Percentiles rank a stretch among this genome's conserved stretches.
Evolutionary conservation across 441 rosid species (phyloP).

Genomic region (Daphne laureola): DNA sequence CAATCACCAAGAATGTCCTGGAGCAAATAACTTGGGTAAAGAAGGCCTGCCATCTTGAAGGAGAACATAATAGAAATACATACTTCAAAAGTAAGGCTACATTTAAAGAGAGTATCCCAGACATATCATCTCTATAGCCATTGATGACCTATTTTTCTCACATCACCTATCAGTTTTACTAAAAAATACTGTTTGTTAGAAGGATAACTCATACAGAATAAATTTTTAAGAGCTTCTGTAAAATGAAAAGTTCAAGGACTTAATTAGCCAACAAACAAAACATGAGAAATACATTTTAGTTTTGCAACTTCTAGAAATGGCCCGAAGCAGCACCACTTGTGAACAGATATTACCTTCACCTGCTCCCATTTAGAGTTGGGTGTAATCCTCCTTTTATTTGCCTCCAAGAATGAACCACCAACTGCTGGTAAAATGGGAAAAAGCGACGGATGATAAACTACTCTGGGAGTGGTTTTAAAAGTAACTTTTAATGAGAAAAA

Average conservation of each 20-base stretch:
- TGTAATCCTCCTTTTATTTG: conserved; percentile 54
- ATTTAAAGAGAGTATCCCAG: no score
- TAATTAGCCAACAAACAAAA: no score
- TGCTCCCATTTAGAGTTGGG: conserved; percentile 93
- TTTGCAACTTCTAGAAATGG: no score
- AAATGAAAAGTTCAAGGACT: no score
- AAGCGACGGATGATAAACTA: conserved; percentile 7
- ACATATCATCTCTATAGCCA: no score
- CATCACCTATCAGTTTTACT: no score
- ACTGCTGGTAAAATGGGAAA: conserved; percentile 24
- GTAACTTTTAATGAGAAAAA: conserved; percentile 11
- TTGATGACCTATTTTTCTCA: no score
- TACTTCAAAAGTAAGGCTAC: no score
- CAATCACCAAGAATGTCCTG: conserved; percentile 96
- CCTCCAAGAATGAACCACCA: conserved; percentile 40
- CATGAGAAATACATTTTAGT: no score
- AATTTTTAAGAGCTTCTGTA: no score
- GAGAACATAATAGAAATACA: neutral
- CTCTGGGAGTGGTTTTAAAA: conserved; percentile 3
- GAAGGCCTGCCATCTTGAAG: neutral
- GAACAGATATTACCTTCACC: conserved; percentile 59
- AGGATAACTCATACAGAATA: no score
- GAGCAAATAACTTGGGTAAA: neutral
- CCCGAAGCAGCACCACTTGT: neutral
- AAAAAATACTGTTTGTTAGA: no score